These are phyloP conservation scores for Furcasterigmium sp. DNA, from an alignment of 2,329 filamentous ascomycete genomes.

Conservation along the genomic window DNA sequence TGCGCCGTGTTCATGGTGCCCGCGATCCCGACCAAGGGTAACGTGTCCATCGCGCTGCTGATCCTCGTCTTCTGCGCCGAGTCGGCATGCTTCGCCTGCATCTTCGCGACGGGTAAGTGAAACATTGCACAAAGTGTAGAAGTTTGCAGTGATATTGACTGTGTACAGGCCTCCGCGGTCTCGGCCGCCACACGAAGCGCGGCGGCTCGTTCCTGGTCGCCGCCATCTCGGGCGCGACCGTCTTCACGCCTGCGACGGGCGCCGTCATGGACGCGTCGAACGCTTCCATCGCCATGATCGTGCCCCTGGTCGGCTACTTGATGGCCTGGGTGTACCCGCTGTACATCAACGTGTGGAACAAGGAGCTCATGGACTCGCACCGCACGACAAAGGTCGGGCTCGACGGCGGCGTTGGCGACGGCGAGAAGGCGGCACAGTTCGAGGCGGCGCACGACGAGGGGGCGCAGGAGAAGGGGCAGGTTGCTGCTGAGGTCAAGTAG, in stretches of 20 bases:
- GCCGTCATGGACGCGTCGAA: constrained; percentile 36
- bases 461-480: not conserved
- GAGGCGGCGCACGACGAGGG: not conserved
- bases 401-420: not conserved
- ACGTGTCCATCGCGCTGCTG: constrained; percentile 49
- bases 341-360: constrained; percentile 6
- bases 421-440: not conserved
- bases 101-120: constrained; percentile 54
- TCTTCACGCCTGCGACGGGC: constrained; percentile 47
- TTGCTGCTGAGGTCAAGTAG: not conserved
- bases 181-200: constrained; percentile 50
- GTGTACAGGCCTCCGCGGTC: constrained; percentile 49
- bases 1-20: constrained; percentile 51
- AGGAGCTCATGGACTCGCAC: constrained; percentile 8
- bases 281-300: constrained; percentile 36
- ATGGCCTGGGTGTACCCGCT: constrained; percentile 20
- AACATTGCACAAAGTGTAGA: too few species aligned
- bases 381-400: constrained; percentile 8
- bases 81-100: constrained; percentile 53
- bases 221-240: constrained; percentile 47
- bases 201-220: constrained; percentile 48
- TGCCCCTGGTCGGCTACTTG: constrained; percentile 42
- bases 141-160: too few species aligned
- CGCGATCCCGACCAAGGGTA: constrained; percentile 44
- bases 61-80: constrained; percentile 52